Evolutionary conservation across 2,329 filamentous ascomycete species (phyloP).

Genomic region (Herpotrichia juniperi): DNA sequence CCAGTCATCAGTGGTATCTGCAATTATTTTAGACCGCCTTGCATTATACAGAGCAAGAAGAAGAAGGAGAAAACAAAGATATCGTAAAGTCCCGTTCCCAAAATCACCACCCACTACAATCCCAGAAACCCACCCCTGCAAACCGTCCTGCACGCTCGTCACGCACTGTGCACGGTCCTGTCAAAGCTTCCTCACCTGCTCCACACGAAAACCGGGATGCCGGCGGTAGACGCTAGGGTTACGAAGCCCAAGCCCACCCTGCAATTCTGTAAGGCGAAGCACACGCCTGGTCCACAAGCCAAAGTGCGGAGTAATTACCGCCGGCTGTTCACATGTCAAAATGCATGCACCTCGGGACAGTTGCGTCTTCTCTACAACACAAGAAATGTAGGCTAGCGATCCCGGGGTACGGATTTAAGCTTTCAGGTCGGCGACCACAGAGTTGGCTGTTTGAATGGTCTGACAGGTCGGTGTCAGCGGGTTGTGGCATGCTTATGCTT

Average conservation of each 20-base stretch:
- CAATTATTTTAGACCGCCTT: no score
- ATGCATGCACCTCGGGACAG: neutral
- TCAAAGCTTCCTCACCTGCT: neutral
- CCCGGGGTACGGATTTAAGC: neutral
- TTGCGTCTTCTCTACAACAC: neutral
- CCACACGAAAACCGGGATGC: neutral
- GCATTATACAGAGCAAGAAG: neutral
- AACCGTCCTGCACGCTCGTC: neutral
- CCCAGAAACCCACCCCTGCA: neutral
- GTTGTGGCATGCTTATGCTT: neutral
- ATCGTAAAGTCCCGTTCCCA: neutral
- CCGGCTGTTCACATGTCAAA: constrained; percentile 1
- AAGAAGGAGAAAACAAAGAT: neutral
- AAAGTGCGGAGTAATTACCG: constrained; percentile 2
- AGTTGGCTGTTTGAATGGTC: neutral
- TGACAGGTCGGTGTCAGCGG: neutral
- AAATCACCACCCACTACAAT: neutral
- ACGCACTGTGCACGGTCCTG: neutral
- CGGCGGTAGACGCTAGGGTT: neutral
- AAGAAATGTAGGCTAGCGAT: no score
- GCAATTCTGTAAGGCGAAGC: neutral
- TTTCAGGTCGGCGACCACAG: neutral
- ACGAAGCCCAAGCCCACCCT: neutral
- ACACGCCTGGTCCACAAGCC: neutral
- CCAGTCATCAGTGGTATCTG: no score